Base-by-base conservation (phyloP, 2,329 filamentous ascomycete genomes). In the Pseudopithomyces maydicus region DNA sequence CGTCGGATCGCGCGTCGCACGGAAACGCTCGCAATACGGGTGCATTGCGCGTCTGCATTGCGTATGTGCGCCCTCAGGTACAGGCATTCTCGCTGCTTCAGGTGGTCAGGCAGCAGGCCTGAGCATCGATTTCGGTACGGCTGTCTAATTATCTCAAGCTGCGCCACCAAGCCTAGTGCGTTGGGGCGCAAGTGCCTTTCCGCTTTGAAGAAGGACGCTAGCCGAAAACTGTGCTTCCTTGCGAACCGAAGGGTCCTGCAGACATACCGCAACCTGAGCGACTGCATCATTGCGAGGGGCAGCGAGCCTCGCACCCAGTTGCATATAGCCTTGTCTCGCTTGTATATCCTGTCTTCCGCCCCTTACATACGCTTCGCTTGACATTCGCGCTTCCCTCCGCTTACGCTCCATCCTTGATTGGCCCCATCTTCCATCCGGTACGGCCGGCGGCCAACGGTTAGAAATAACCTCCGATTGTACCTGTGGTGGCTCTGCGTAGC, bases 11-110 rank as follows among this genome's bases (percentile, higher is more conserved):
- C 35, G 33, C 46, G 29, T 50, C 20, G 47, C 23, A 14, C 47
- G 47, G 7, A n/a, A 19, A 5, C 6, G 19, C 22, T 35, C 14
- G 11, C 8, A 7, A 50, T 50, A 50, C 47, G 47, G 29, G 35
- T 15, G 11, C 14, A 50, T 50, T 50, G 47, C 47, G 47, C 47
- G 47, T 50, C 47, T 50, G 22, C 47, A 50, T 50, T 50, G 47
- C 47, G 47, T 50, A 50, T 17, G 35, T 50, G 47, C 47, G n/a
- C n/a, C n/a, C 35, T 48, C 10, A 39, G 46, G 19, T 19, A 7
- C 12, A 11, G 11, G 19, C 32, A 23, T 22, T 14, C 5, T 22
- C 29, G 20, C 29, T 22, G 46, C 33, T 6, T 26, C 17, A 48
- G 46, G 46, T 33, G 12, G n/a, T 48, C 46, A 51, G 48, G 48